phyloP scores from a whole-genome alignment of 257 asterid species.

The Fraxinus quadrangulata region DNA sequence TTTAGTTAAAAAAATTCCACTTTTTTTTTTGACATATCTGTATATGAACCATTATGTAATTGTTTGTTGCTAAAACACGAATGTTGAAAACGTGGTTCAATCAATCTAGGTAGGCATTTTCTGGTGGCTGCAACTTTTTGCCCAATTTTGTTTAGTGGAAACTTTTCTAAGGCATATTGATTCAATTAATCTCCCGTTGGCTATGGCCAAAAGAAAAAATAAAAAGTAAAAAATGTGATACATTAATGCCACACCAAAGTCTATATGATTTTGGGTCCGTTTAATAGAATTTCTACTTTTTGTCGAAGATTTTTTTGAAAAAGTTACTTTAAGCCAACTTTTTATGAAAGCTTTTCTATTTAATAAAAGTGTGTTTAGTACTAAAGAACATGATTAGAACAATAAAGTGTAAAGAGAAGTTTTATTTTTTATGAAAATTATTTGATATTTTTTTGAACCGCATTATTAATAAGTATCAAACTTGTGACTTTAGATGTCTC shows the following conservation, averaged over 20 bases:
- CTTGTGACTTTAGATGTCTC: background rate
- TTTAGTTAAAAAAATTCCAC: no score
- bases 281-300: no score
- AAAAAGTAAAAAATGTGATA: no score
- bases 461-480: background rate
- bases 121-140: background rate
- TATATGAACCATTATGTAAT: no score
- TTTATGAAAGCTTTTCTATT: no score
- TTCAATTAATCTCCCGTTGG: background rate
- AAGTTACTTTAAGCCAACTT: no score
- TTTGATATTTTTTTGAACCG: no score
- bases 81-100: constrained; percentile 6
- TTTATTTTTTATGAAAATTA: no score
- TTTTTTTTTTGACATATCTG: no score
- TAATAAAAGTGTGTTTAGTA: no score
- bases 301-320: no score
- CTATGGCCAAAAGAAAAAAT: background rate
- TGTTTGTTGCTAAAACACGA: background rate
- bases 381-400: background rate
- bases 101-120: background rate
- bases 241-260: background rate
- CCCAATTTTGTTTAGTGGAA: background rate
- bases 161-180: background rate
- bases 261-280: background rate
- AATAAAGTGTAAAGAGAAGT: no score